Evolutionary conservation across 2,329 filamentous ascomycete species (phyloP), one percentile per base, ranked within the genome.

Genomic region (Raffaelea arxii): DNA sequence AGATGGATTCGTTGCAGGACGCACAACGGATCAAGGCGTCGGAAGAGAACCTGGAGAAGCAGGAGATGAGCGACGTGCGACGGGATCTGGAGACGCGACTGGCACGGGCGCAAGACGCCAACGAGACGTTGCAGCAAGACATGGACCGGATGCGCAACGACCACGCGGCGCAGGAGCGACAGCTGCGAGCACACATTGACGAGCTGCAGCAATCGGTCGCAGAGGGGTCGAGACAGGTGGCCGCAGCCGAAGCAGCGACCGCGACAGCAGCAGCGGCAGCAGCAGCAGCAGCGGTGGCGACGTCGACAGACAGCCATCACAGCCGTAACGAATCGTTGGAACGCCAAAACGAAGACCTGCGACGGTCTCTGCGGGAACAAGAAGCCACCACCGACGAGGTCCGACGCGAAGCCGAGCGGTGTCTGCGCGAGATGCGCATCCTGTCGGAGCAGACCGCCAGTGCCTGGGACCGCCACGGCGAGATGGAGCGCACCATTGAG

Each of bases 331-430:
- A 67, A 2, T 79, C 84, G 41, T 66, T 83, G 49, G 74, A 79
- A 57, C 71, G 69, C 40, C 82, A 87, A 57, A 86, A 96, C 56
- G 74, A 82, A 47, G 77, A 78, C 38, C 66, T 90, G 21, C 78
- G 84, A 52, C 62, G 65, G 30, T 75, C 83, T 25, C 65, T 91
- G 21, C 68, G 71, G 44, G 75, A 90, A 52, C 91, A 97, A 61
- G 82, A 88, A 54, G 76, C 84, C 48, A 77, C 92, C 2, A 94
- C 89, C 0, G 84, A 94, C 51, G 86, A 95, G 57, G 92, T 96
- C 25, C 80, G 86, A 22, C 78, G 77, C 46, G 87, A 96, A 65
- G 89, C 90, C 0, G 81, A 86, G 47, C 77, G 81, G 43, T 95
- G 91, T 60, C 66, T 98, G 38, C 75, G 78, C 51, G 92, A 98